phyloP scores from a whole-genome alignment of 768 basidiomycete genomes.

The Auriculariales sp. region DNA sequence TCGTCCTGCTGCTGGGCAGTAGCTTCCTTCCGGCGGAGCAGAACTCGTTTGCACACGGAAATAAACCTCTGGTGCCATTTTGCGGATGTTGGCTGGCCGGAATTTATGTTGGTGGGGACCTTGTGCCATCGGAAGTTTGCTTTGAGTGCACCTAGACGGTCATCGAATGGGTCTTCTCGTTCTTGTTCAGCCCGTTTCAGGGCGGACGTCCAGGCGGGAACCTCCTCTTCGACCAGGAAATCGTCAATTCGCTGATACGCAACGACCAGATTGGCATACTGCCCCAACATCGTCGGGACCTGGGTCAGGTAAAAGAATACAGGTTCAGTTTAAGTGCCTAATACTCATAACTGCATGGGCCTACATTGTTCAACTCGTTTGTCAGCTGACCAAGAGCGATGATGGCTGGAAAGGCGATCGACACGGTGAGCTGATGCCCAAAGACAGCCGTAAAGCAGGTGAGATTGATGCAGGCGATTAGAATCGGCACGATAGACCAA shows the following conservation, averaged over 20 bases:
- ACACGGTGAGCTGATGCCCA: not conserved
- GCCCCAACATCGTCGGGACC: not conserved
- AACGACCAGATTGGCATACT: not conserved
- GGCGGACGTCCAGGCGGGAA: conserved; percentile 64
- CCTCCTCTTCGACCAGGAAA: conserved; percentile 63
- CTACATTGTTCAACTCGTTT: not conserved
- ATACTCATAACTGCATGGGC: too few species aligned
- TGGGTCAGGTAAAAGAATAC: not conserved
- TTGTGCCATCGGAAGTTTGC: not conserved
- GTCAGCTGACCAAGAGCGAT: not conserved
- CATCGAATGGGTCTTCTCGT: too few species aligned
- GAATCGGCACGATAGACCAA: not conserved
- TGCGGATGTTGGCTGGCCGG: too few species aligned
- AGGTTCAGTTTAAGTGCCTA: not conserved
- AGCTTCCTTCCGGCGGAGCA: too few species aligned
- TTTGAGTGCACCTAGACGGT: not conserved
- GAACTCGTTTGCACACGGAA: too few species aligned
- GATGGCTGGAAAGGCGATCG: not conserved
- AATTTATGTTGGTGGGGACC: too few species aligned
- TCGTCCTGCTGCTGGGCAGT: too few species aligned
- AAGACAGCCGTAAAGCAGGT: not conserved
- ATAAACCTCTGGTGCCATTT: too few species aligned
- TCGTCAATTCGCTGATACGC: conserved; percentile 59
- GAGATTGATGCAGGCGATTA: not conserved
- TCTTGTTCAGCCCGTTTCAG: too few species aligned